Evolutionary conservation across 495 filamentous ascomycete genomes (phyloP), one percentile per base, ranked within the genome.

Genomic region (Stereocaulon alpinum): DNA sequence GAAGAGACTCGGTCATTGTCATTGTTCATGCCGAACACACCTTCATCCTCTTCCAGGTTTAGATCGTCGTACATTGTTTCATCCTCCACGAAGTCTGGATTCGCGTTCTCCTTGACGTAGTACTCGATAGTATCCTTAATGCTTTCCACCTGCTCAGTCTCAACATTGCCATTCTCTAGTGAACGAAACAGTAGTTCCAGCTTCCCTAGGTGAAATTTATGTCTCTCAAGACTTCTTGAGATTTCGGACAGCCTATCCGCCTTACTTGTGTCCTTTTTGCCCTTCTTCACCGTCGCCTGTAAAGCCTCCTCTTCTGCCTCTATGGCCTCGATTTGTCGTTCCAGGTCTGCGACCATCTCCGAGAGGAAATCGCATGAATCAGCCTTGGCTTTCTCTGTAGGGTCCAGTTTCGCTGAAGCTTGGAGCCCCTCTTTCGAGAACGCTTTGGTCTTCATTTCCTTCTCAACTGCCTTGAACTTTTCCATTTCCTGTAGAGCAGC

Each of bases 391-490:
- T 92, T 88, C 68, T 96, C 92, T 68, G 86, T 93, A 2, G 93
- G 93, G 74, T 98, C 93, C 45, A 97, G 78, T 70, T 95, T 91
- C 49, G 90, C 86, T 2, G 89, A 89, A 49, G 90, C 86, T 45
- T 86, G 89, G 48, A 98, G 74, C 40, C 93, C 93, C 73, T 96
- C 94, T 79, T 98, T 97, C 42, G 94, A 97, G 72, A 95, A 98
- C 59, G 93, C 92, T 73, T 98, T 98, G 50, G 93, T 98, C 76
- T 98, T 98, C 92, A 98, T 97, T 71, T 96, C 93, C 77, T 98
- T 98, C 74, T 98, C 93, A n/a, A 98, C 93, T 27, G 90, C 91
- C 78, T 98, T 98, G 82, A 98, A 98, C 66, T 88, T 88, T 74
- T 98, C 93, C 93, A 98, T 98, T 85, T 95, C 89, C 94, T 96